Percentiles rank a stretch among this genome's conserved stretches.
These are phyloP conservation scores for Bipolaris gigantea DNA, from an alignment of 2,329 filamentous ascomycete genomes.

Conservation along the genomic window DNA sequence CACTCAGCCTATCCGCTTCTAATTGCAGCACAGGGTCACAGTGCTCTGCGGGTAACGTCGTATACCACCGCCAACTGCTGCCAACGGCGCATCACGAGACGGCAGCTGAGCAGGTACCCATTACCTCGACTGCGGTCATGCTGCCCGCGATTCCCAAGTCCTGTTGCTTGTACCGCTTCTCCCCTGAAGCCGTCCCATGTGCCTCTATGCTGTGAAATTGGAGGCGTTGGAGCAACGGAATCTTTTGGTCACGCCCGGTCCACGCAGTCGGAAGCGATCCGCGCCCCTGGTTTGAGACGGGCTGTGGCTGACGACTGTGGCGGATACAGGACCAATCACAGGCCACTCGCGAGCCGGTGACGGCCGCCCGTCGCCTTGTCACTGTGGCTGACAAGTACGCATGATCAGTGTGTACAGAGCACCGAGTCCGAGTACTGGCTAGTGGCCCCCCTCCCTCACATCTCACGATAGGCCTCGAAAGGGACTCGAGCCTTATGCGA, in stretches of 20 bases:
- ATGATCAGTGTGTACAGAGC: constrained; percentile 5
- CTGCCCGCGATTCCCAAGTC: neutral
- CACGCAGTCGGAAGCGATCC: constrained; percentile 15
- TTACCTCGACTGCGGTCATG: neutral
- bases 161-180: constrained; percentile 15
- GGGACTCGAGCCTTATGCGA: constrained; percentile 11
- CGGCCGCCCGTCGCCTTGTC: constrained; percentile 4
- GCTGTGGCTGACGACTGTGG: constrained; percentile 27
- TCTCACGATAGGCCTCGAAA: constrained; percentile 12
- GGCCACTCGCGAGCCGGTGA: constrained; percentile 1
- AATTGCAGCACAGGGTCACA: constrained; percentile 23
- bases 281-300: constrained; percentile 1
- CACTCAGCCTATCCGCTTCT: constrained; percentile 30
- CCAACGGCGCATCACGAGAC: constrained; percentile 29
- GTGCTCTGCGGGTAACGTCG: constrained; percentile 25
- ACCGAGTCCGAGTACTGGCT: neutral
- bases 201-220: constrained; percentile 33
- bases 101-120: constrained; percentile 4
- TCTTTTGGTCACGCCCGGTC: constrained; percentile 29
- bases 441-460: constrained; percentile 5
- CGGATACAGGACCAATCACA: constrained; percentile 12
- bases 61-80: constrained; percentile 19
- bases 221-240: constrained; percentile 26
- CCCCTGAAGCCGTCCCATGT: constrained; percentile 31
- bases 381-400: neutral